Conservation (phyloP, 176 grass and related monocot genomes). For the Carex cristatella region DNA sequence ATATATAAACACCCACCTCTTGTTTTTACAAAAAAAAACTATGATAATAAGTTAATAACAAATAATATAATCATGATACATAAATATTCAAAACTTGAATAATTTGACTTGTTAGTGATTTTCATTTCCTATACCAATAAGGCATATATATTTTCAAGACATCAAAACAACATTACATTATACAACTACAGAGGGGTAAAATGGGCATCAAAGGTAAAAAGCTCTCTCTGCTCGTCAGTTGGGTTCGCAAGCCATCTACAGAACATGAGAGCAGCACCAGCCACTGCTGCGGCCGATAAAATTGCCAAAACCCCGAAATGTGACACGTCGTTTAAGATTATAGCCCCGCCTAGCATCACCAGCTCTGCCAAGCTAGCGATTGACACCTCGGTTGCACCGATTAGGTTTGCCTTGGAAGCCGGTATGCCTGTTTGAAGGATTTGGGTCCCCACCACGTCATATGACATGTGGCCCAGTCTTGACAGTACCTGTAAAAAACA, state of each 20-base stretch:
- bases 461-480: slow-evolving; percentile 91
- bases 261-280: slow-evolving; percentile 71
- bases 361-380: slow-evolving; percentile 95
- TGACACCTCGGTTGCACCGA: slow-evolving; percentile 81
- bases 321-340: slow-evolving; percentile 77
- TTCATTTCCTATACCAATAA: slow-evolving; percentile 5
- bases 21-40: background rate
- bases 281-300: slow-evolving; percentile 69
- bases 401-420: slow-evolving; percentile 86
- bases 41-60: too few relatives aligned
- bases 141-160: background rate
- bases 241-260: slow-evolving; percentile 80
- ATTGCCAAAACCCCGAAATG: slow-evolving; percentile 94
- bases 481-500: slow-evolving; percentile 38
- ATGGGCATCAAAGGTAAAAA: slow-evolving; percentile 64
- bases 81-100: too few relatives aligned
- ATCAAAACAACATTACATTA: background rate
- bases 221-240: slow-evolving; percentile 75
- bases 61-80: too few relatives aligned
- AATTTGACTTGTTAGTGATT: background rate
- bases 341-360: slow-evolving; percentile 84
- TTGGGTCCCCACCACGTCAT: slow-evolving; percentile 91
- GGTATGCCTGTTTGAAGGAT: slow-evolving; percentile 93
- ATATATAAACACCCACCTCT: background rate
- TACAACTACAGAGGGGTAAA: slow-evolving; percentile 16